Evolutionary conservation across 169 alveolate species (phyloP), one percentile per base, ranked within the genome.

Genomic region (Babesia bigemina): DNA sequence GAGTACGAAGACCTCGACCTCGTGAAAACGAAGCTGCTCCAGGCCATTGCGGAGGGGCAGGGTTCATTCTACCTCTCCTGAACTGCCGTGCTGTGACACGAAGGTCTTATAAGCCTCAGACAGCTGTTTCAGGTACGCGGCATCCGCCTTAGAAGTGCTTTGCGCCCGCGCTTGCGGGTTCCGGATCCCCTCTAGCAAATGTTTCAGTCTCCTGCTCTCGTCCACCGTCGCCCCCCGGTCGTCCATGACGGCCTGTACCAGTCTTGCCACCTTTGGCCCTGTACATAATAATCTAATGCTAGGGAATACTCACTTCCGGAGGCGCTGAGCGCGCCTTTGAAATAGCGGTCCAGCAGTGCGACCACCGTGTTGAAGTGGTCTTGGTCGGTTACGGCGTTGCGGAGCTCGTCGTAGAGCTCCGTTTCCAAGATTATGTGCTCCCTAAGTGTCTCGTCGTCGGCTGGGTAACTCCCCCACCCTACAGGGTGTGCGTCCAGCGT

Each of bases 31-130:
- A 92, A 92, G 82, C 90, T 96, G 28, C 74, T 81, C 53, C 83
- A 91, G 69, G 99, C 99, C 39, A 92, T 94, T 71, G 77, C 70
- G 33, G 98, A 95, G 75, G 99, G 98, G 61, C 93, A 86, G 71
- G 90, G 87, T 62, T 87, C 94, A 50, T 93, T 94, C 69, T 83
- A 92, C 59, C 91, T 94, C 21, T 93, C 97, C n/a, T 93, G 85
- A 62, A 17, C 56, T 24, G 21, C 36, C 0, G 28, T 53, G 50
- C n/a, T 67, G 17, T 26, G 29, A 10, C 9, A 58, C 33, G 44
- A 67, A 67, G n/a, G 21, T 67, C 36, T 28, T 21, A n/a, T 26
- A 26, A 6, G 66, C 65, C 4, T 50, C 53, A 0, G 76, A 17
- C 17, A 67, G 76, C 65, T 55, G 63, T 14, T 67, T 13, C 21